Base-by-base conservation (phyloP, 139 green algal species). In the Nannochloris sp. region DNA sequence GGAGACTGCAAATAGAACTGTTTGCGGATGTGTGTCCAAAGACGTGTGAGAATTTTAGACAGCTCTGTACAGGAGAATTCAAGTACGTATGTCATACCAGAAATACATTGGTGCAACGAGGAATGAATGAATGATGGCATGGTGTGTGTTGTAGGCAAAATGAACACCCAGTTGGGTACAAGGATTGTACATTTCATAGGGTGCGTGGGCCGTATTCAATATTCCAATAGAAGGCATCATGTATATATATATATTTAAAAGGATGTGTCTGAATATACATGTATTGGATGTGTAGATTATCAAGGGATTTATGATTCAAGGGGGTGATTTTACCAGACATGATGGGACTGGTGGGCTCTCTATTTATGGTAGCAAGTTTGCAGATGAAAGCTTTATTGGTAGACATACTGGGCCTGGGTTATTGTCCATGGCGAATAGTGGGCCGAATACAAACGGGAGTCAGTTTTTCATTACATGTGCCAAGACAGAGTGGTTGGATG, bases 401-500 rank as follows among this genome's bases (percentile, higher is more conserved):
- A 91, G 81, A 60, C 93, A 99, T 74, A 98, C 93, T 12, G 93
- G 93, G 11, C 83, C 92, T 3, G 93, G 93, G 5, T 71, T 99
- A 50, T 75, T 99, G 21, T 96, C 87, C 50, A 90, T 57, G 81
- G 87, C 86, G 5, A 95, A 95, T 77, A 85, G 71, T 59, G 88
- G 88, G 3, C 77, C 81, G 21, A 82, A 92, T 75, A 84, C 72
- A 24, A 96, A 96, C 69, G 88, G 88, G 16, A 92, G 88, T 68
- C 87, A 99, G 76, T 99, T 99, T 69, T 98, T 98, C 75, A 78
- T 99, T 36, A 97, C 94, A 8, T 95, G 85, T 63, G 87, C 82
- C 10, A 92, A 94, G 66, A 82, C 74, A 57, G 89, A 96, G 49
- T 97, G 91, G 92, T 78, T 98, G 14, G 92, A 98, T 74, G 77